Percentiles rank a stretch among this genome's conserved stretches.
Conservation (phyloP, 768 basidiomycete species). For the Arthromyces matolae region DNA sequence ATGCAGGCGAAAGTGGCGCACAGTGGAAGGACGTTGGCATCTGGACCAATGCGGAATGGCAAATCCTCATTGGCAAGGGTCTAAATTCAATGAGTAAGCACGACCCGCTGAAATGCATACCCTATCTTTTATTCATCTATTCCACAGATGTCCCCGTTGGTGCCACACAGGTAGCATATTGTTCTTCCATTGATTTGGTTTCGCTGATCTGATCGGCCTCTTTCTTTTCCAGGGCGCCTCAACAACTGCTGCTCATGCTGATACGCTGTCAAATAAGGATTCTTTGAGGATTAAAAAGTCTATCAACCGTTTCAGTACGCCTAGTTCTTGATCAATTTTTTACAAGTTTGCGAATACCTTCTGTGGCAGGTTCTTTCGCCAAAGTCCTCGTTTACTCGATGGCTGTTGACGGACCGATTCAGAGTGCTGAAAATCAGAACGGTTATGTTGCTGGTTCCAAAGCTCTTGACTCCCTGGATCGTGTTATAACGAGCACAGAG, state of each 20-base stretch:
- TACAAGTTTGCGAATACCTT: constrained; percentile 7
- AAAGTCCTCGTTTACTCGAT: constrained; percentile 88
- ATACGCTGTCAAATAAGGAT: constrained; percentile 52
- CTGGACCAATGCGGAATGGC: constrained; percentile 83
- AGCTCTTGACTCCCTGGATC: constrained; percentile 84
- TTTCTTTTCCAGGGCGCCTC: constrained; percentile 49
- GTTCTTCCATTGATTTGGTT: constrained; percentile 5
- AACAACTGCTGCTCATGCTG: constrained; percentile 68
- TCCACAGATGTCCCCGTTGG: constrained; percentile 68
- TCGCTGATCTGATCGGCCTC: no score
- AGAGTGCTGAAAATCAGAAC: constrained; percentile 36
- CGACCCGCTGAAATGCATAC: not conserved
- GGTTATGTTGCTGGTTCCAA: constrained; percentile 80
- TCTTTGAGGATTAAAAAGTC: constrained; percentile 66
- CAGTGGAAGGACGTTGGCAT: constrained; percentile 86
- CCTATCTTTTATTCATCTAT: no score
- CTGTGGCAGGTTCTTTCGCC: constrained; percentile 69
- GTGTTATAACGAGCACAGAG: constrained; percentile 87
- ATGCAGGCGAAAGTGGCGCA: constrained; percentile 50
- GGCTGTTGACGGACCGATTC: constrained; percentile 71
- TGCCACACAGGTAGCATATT: constrained; percentile 48
- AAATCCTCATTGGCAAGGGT: constrained; percentile 76
- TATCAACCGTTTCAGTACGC: constrained; percentile 60
- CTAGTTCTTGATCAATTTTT: not conserved
- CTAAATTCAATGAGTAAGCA: constrained; percentile 72